Percentiles rank a stretch among this genome's conserved stretches.
Evolutionary conservation across 1,284 basidiomycete genomes (phyloP).

Genomic region (Chondrostereum purpureum): DNA sequence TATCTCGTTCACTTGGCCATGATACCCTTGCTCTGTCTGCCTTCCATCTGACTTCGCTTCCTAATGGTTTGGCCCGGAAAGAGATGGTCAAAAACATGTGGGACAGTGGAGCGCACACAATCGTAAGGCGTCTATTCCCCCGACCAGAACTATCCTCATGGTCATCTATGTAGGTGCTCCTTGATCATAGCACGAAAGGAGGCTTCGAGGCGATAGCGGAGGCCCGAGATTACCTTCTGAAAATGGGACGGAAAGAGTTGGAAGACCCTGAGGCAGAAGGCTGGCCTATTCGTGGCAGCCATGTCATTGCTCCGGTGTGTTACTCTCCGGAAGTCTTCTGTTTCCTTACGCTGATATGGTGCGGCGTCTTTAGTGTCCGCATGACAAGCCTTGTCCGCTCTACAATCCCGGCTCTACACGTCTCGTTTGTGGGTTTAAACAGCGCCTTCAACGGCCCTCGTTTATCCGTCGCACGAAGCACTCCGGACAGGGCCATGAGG

Average conservation of each 20-base stretch:
- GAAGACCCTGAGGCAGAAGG: slow-evolving; percentile 36
- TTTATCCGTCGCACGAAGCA: slow-evolving; percentile 89
- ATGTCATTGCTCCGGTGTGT: slow-evolving; percentile 85
- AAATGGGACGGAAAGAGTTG: slow-evolving; percentile 54
- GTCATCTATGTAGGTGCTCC: slow-evolving; percentile 53
- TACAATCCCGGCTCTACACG: slow-evolving; percentile 42
- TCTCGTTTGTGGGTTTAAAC: slow-evolving; percentile 78
- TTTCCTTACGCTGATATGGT: neutral
- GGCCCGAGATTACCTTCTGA: slow-evolving; percentile 75
- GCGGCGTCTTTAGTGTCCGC: slow-evolving; percentile 67
- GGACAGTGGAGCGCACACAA: slow-evolving; percentile 79
- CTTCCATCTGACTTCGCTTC: slow-evolving; percentile 75
- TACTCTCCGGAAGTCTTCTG: slow-evolving; percentile 30
- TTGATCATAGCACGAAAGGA: slow-evolving; percentile 75
- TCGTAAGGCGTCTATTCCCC: slow-evolving; percentile 40
- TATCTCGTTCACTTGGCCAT: slow-evolving; percentile 30
- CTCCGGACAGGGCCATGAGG: slow-evolving; percentile 76
- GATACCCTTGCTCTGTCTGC: slow-evolving; percentile 77
- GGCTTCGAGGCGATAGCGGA: slow-evolving; percentile 83
- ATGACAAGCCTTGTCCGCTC: slow-evolving; percentile 83
- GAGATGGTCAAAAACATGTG: slow-evolving; percentile 79
- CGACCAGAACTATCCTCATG: neutral
- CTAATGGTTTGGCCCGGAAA: slow-evolving; percentile 57
- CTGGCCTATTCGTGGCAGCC: slow-evolving; percentile 45
- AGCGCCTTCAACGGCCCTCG: slow-evolving; percentile 79